These are phyloP conservation scores for Zhuliangozyma blackwelliae DNA, from an alignment of 1,139 yeast genomes.

Conservation along the genomic window DNA sequence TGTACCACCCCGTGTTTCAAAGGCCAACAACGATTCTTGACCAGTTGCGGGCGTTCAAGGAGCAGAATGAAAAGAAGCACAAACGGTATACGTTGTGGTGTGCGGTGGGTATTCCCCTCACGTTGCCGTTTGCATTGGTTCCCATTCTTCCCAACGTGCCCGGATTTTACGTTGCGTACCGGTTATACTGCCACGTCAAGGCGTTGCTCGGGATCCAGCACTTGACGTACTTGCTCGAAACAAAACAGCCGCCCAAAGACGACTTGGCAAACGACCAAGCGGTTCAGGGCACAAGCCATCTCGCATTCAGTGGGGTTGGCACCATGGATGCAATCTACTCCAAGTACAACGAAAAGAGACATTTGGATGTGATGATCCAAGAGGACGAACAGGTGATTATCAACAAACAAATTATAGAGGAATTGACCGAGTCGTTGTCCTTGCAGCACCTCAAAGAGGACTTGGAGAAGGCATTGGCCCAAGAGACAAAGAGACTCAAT, in stretches of 20 bases:
- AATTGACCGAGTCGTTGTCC: slow-evolving; percentile 22
- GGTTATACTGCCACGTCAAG: slow-evolving; percentile 80
- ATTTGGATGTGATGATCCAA: slow-evolving; percentile 13
- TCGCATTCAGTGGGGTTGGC: slow-evolving; percentile 18
- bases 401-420: slow-evolving; percentile 28
- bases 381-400: slow-evolving; percentile 29
- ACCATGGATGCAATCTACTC: slow-evolving; percentile 18
- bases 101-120: slow-evolving; percentile 65
- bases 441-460: slow-evolving; percentile 37
- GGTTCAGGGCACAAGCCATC: slow-evolving; percentile 19
- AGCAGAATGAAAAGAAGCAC: slow-evolving; percentile 26
- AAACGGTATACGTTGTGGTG: slow-evolving; percentile 38
- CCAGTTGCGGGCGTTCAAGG: slow-evolving; percentile 28
- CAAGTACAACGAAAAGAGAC: slow-evolving; percentile 7
- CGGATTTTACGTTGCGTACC: slow-evolving; percentile 77
- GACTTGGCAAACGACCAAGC: slow-evolving; percentile 8
- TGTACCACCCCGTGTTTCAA: slow-evolving; percentile 40
- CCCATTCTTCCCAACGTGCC: slow-evolving; percentile 97
- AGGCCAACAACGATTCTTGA: slow-evolving; percentile 25
- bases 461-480: slow-evolving; percentile 43
- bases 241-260: slow-evolving; percentile 12
- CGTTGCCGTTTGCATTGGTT: slow-evolving; percentile 73
- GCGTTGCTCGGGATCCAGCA: slow-evolving; percentile 77
- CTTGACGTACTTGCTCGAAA: slow-evolving; percentile 46
- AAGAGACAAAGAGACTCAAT: slow-evolving; percentile 34